These are phyloP conservation scores for Micractinium conductrix DNA, from an alignment of 139 green algal genomes.

Conservation along the genomic window DNA sequence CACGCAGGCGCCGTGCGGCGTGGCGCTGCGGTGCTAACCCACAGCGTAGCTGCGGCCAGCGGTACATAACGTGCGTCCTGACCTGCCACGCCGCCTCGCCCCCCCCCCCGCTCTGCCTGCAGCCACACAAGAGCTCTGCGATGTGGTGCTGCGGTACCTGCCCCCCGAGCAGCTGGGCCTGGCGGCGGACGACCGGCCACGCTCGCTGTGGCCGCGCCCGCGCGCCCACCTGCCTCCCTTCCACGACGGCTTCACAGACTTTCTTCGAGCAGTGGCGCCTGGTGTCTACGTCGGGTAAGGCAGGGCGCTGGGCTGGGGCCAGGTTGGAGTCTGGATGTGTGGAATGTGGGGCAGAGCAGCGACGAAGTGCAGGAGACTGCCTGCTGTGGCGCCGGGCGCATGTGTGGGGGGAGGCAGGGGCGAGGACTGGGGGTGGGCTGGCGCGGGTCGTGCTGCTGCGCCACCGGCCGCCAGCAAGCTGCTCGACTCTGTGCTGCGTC, in stretches of 20 bases:
- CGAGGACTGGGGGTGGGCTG: too few species aligned
- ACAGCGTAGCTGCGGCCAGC: too few species aligned
- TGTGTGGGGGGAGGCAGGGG: too few species aligned
- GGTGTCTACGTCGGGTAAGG: slow-evolving; percentile 38
- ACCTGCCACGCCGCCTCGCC: not conserved
- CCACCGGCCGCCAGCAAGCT: too few species aligned
- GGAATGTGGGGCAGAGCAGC: too few species aligned
- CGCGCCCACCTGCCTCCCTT: slow-evolving; percentile 36
- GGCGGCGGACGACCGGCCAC: slow-evolving; percentile 21
- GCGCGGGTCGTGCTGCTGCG: too few species aligned
- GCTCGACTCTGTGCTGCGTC: too few species aligned
- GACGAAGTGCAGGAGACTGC: too few species aligned
- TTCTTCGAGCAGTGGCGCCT: slow-evolving; percentile 33
- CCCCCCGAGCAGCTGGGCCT: slow-evolving; percentile 21
- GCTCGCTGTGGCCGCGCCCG: slow-evolving; percentile 28
- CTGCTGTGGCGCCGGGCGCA: too few species aligned
- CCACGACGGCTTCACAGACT: slow-evolving; percentile 39
- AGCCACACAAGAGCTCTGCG: slow-evolving; percentile 38
- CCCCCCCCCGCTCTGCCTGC: not conserved
- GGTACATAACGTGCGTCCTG: not conserved
- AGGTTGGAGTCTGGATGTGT: too few species aligned
- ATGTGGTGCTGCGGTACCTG: slow-evolving; percentile 32
- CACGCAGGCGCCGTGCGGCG: not conserved
- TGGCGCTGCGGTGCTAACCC: not conserved
- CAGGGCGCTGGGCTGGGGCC: too few species aligned